Evolutionary conservation across 2,329 filamentous ascomycete species (phyloP).

Genomic region (Aurifilum marmelostoma): DNA sequence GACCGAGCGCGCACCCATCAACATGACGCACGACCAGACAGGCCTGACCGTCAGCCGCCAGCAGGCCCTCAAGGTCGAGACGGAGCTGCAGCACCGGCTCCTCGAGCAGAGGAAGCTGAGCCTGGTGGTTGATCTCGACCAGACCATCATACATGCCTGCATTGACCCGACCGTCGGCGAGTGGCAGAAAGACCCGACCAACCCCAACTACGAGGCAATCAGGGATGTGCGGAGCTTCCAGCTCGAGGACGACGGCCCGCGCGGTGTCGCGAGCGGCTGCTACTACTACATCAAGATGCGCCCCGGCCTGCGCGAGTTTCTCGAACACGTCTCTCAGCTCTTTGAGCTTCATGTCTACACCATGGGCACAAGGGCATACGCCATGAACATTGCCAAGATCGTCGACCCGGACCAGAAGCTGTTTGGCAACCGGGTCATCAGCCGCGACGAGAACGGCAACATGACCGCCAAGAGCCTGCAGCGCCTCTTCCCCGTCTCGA

Average conservation of each 20-base stretch:
- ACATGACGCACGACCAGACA: conserved; percentile 92
- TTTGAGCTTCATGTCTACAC: conserved; percentile 99
- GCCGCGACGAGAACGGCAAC: conserved; percentile 94
- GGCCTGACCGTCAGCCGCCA: conserved; percentile 81
- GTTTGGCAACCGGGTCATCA: conserved; percentile 93
- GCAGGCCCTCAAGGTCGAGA: conserved; percentile 80
- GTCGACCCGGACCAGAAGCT: conserved; percentile 88
- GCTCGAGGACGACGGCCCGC: conserved; percentile 80
- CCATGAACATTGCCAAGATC: conserved; percentile 86
- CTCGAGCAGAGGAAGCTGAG: conserved; percentile 82
- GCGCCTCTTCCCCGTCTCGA: conserved; percentile 92
- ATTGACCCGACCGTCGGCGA: conserved; percentile 96
- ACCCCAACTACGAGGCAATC: conserved; percentile 89
- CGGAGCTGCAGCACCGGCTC: conserved; percentile 82
- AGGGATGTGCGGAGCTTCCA: conserved; percentile 89
- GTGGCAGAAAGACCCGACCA: conserved; percentile 86
- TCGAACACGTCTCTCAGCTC: conserved; percentile 74
- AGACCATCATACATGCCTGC: conserved; percentile 97
- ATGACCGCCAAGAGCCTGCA: conserved; percentile 89
- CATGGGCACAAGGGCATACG: conserved; percentile 98
- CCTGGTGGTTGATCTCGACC: conserved; percentile 94
- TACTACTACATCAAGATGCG: conserved; percentile 99
- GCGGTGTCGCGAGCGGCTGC: conserved; percentile 69
- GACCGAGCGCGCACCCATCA: conserved; percentile 85
- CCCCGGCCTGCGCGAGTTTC: conserved; percentile 80